Evolutionary conservation across 2,329 filamentous ascomycete genomes (phyloP).

Genomic region (Huntiella decipiens): DNA sequence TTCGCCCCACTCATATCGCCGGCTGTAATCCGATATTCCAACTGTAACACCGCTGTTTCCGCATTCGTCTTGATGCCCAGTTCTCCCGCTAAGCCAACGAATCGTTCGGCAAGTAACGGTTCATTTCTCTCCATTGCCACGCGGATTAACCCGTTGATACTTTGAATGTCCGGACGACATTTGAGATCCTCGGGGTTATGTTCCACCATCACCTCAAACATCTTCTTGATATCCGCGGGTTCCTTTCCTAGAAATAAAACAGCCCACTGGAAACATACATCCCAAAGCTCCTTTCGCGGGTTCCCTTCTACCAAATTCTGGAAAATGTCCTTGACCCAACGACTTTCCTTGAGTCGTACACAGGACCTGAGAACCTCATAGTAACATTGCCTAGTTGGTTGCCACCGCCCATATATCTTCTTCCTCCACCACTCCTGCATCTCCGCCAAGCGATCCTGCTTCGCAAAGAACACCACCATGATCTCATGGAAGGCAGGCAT

Average conservation of each 20-base stretch:
- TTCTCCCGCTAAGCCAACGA: conserved; percentile 46
- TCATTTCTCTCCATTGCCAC: conserved; percentile 54
- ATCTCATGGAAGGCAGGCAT: conserved; percentile 28
- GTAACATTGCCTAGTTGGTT: conserved; percentile 28
- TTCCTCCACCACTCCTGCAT: conserved; percentile 50
- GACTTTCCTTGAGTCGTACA: conserved; percentile 35
- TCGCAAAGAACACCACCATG: conserved; percentile 44
- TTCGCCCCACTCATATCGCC: conserved; percentile 54
- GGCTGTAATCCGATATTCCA: conserved; percentile 56
- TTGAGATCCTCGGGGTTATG: conserved; percentile 27
- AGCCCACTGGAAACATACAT: conserved; percentile 58
- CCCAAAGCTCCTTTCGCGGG: conserved; percentile 41
- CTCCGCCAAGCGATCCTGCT: conserved; percentile 34
- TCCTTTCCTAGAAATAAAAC: conserved; percentile 49
- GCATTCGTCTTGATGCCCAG: conserved; percentile 48
- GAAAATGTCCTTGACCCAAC: conserved; percentile 45
- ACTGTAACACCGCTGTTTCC: conserved; percentile 52
- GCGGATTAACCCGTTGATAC: conserved; percentile 59
- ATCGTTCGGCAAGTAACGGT: conserved; percentile 52
- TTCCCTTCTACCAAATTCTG: conserved; percentile 27
- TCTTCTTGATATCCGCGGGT: conserved; percentile 51
- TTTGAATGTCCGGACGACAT: conserved; percentile 42
- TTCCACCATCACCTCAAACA: conserved; percentile 48
- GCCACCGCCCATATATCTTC: conserved; percentile 23
- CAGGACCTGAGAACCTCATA: conserved; percentile 40